Percentiles rank a stretch among this genome's conserved stretches.
phyloP scores from a whole-genome alignment of 495 filamentous ascomycete species.

The Pseudotulostoma volvatum region DNA sequence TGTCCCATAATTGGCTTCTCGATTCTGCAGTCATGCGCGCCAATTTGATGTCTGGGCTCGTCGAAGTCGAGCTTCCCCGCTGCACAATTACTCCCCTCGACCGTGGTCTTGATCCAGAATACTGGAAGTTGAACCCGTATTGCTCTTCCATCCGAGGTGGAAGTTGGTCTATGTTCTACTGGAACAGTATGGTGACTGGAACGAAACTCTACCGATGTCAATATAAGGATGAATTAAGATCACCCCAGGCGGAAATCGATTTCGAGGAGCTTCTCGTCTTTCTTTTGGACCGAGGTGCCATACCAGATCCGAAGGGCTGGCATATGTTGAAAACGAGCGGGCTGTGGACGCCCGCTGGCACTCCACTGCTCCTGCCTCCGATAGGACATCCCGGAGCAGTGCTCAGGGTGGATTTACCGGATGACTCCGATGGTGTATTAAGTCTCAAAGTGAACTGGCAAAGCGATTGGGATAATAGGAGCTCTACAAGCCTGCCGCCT shows the following conservation, averaged over 20 bases:
- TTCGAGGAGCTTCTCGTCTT: slow-evolving; percentile 46
- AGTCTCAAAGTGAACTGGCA: slow-evolving; percentile 40
- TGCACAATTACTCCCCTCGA: slow-evolving; percentile 44
- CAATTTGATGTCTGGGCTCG: slow-evolving; percentile 45
- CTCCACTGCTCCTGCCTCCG: slow-evolving; percentile 37
- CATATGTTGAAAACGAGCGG: slow-evolving; percentile 39
- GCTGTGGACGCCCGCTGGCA: slow-evolving; percentile 47
- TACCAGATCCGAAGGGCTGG: slow-evolving; percentile 42
- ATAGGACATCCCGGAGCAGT: slow-evolving; percentile 20
- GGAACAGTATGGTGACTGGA: slow-evolving; percentile 42
- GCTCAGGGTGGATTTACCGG: slow-evolving; percentile 37
- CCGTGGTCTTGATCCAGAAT: slow-evolving; percentile 31
- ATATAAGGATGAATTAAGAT: slow-evolving; percentile 46
- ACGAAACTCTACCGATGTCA: slow-evolving; percentile 42
- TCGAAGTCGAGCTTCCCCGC: slow-evolving; percentile 48
- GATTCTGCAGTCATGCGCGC: slow-evolving; percentile 35
- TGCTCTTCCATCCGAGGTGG: slow-evolving; percentile 39
- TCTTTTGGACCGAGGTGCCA: slow-evolving; percentile 44
- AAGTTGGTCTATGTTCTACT: slow-evolving; percentile 47
- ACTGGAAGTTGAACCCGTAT: slow-evolving; percentile 35
- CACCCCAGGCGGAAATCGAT: slow-evolving; percentile 48
- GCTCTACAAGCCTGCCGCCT: slow-evolving; percentile 36
- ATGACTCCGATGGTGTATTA: slow-evolving; percentile 47
- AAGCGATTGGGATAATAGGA: slow-evolving; percentile 38
- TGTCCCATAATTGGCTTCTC: slow-evolving; percentile 34